Evolutionary conservation across 306 rosid species (phyloP), one percentile per base, ranked within the genome.

Genomic region (Trichosanthes cucumerina): DNA sequence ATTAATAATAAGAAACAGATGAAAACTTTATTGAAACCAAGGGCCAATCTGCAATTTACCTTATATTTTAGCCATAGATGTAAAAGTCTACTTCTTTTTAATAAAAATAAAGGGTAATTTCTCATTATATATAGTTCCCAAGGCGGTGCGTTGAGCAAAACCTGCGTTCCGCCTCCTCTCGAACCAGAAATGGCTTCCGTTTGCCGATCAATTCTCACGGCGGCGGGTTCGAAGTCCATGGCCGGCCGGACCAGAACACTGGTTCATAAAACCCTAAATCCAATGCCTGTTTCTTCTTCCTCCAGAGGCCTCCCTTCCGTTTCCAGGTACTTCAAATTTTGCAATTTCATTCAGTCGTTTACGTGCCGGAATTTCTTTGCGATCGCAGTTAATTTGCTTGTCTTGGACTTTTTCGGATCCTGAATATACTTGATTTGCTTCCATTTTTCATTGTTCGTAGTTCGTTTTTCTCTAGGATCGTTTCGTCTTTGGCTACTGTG

Each of bases 141-240:
- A 64, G 13, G 36, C 46, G 13, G 46, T 16, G 46, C 10, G 6
- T 36, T 34, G 0, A 18, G 72, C 21, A 18, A 65, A 36, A 36
- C 72, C 72, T 65, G 47, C 26, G 9, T 19, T 65, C 9, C 52
- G 31, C 50, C 50, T 38, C 16, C 41, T 36, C n/a, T 47, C 0
- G 3, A 75, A 49, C 59, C 68, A 56, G 75, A 62, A 60, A 78
- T 78, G 81, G 81, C 75, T 47, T 31, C 81, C 44, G 62, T 78
- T 79, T 90, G 92, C 53, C 89, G 89, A 86, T 91, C 97, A 47
- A 91, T 91, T 54, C 83, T 84, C 64, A 84, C 87, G 81, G 76
- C 87, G 80, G 74, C 90, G 44, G 83, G 85, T 9, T 82, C 96
- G 3, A 88, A 88, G 70, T 83, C 92, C 65, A 19, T 94, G 1